Base-by-base conservation (phyloP, 179 eudicot species). In the Actinidia chinensis region DNA sequence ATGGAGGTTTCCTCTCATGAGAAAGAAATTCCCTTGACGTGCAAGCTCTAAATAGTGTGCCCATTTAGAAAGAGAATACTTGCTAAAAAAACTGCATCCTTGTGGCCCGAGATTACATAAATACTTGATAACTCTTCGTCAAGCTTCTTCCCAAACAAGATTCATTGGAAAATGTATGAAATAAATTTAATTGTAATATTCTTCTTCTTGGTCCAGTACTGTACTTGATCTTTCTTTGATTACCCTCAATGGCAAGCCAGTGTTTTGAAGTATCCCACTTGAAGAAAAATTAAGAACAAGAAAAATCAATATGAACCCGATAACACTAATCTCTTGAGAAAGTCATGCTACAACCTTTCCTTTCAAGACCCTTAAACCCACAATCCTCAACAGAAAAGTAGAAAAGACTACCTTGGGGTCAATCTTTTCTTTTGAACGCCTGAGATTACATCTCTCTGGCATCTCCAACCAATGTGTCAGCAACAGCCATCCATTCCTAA, bases 401-500 rank as follows among this genome's bases (percentile, higher is more conserved):
- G 13, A 44, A 63, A 15, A 74, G 76, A 25, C 50, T 79, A 90
- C 98, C 97, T 85, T n/a, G 93, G 90, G 22, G 97, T 94, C 79
- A 94, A 83, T 83, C 98, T 90, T 84, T 93, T 94, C 89, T 92
- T 94, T 78, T 94, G 97, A 71, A 97, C 98, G 65, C 98, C 98
- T n/a, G 97, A 93, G 68, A 94, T 90, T 25, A 97, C 98, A 89
- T 92, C 84, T 77, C 90, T 90, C 98, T 94, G 76, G 86, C 94
- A 87, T 94, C 92, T 47, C 97, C 98, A 67, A 82, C 87, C 71
- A 90, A 59, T 25, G 87, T 93, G 78, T 94, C 97, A 51, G 94
- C 87, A 77, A n/a, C 97, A 93, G 1, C 87, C 75, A 84, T 93
- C 97, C 71, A 94, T 88, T 75, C 97, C 97, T 70, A 93, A 91